Evolutionary conservation across 2,329 filamentous ascomycete species (phyloP).

Genomic region (Cercospora sesami): DNA sequence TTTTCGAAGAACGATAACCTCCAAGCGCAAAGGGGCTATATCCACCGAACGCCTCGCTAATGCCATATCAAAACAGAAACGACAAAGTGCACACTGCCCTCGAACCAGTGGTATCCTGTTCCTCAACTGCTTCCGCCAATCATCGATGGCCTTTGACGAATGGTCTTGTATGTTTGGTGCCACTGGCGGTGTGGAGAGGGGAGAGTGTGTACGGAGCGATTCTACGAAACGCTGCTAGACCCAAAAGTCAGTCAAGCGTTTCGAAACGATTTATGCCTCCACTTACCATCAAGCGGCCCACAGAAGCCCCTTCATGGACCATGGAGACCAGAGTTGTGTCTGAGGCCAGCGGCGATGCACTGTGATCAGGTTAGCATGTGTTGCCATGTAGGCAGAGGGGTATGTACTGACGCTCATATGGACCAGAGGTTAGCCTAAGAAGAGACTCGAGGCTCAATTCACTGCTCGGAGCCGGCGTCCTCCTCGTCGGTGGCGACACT

Average conservation of each 20-base stretch:
- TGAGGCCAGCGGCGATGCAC: neutral
- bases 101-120: neutral
- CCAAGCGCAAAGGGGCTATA: neutral
- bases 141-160: neutral
- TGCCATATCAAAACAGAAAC: neutral
- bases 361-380: neutral
- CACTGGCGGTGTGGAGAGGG: neutral
- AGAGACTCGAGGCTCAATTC: neutral
- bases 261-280: too few species aligned
- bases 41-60: slow-evolving; percentile 2
- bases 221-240: neutral
- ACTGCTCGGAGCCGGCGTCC: neutral
- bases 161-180: neutral
- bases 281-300: neutral
- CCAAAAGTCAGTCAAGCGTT: neutral
- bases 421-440: neutral
- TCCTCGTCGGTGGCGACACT: too few species aligned
- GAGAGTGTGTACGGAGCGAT: neutral
- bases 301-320: neutral
- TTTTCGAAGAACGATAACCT: neutral
- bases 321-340: neutral
- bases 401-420: neutral
- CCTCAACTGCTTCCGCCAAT: neutral
- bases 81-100: neutral
- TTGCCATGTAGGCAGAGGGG: too few species aligned